Percentiles rank a stretch among this genome's conserved stretches.
Conservation (phyloP, 352 stramenopile genomes). For the Phytophthora cactorum region DNA sequence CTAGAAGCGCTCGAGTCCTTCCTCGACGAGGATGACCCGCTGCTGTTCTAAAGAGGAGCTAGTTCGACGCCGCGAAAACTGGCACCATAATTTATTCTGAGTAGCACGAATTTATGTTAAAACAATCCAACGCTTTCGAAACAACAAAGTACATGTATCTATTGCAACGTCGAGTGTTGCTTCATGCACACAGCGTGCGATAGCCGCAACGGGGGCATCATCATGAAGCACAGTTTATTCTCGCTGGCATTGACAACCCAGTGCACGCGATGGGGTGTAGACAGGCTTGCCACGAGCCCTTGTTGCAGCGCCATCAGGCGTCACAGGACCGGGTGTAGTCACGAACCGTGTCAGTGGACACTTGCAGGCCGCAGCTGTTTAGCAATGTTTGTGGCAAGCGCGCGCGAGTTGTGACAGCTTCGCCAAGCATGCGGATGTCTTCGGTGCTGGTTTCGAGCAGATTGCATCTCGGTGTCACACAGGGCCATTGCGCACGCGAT, state of each 20-base stretch:
- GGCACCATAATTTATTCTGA: constrained; percentile 36
- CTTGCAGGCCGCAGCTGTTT: constrained; percentile 10
- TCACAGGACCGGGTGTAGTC: constrained; percentile 16
- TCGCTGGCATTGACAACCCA: constrained; percentile 3
- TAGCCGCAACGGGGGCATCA: constrained; percentile 12
- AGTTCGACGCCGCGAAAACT: constrained; percentile 9
- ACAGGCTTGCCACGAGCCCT: too few relatives aligned
- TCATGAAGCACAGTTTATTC: constrained; percentile 18
- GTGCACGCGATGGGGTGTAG: too few relatives aligned
- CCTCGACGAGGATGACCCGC: constrained; percentile 40
- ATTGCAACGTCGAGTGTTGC: neutral
- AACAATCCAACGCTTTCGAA: constrained; percentile 5
- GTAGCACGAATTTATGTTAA: constrained; percentile 26
- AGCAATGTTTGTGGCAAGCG: constrained; percentile 18
- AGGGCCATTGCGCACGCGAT: constrained; percentile 17
- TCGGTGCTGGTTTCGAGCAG: constrained; percentile 10
- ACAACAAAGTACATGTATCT: neutral
- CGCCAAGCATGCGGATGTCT: neutral
- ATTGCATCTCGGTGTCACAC: constrained; percentile 25
- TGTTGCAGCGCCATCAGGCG: too few relatives aligned
- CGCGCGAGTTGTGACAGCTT: constrained; percentile 21
- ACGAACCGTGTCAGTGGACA: constrained; percentile 27
- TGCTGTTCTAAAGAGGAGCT: constrained; percentile 20
- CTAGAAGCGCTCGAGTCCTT: constrained; percentile 47
- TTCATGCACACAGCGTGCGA: neutral